Base-by-base conservation (phyloP, 208 protist species). In the Wallacemonas sp. region DNA sequence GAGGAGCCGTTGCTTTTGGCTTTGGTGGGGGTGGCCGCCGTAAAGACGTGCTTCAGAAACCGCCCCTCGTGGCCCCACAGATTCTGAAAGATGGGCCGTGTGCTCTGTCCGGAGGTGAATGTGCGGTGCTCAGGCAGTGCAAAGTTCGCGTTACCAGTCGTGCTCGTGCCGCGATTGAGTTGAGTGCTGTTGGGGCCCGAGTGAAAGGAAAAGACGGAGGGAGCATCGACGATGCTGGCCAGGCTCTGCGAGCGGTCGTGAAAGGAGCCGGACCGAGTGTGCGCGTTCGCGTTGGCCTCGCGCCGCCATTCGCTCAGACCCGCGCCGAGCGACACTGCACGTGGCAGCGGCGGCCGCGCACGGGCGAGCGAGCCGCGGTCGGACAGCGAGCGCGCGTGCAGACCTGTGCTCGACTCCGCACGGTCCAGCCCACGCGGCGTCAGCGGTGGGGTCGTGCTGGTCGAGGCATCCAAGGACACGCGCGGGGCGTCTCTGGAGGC, bases 31-130 rank as follows among this genome's bases (percentile, higher is more conserved):
- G 36, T 14, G 36, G 25, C 1, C 10, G 14, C 31, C 8, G 18
- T 42, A 57, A 76, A 79, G 42, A 63, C 33, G 1, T 55, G 65
- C 46, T 68, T 70, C 14, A 76, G 28, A 16, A 83, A 70, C 1
- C 54, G 45, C 7, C 59, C 57, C 22, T 83, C 77, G 59, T 83
- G 72, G 3, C 38, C 44, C 77, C 77, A 83, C 7, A 76, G 33
- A 50, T 79, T 72, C 62, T 76, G 45, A n/a, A 59, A 39, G 10
- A 59, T 59, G 31, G 52, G 52, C 3, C 52, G 29, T 4, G 25
- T 59, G 52, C 29, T 59, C 20, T 29, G 26, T 20, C 29, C 52
- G 3, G 29, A 18, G 10, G 31, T 29, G 16, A 59, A 29, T 4
- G 32, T 41, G 32, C 52, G 52, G 52, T 59, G 52, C 26, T 59